Conservation (phyloP, 345 rosid species). For the Moricandia moricandioides region DNA sequence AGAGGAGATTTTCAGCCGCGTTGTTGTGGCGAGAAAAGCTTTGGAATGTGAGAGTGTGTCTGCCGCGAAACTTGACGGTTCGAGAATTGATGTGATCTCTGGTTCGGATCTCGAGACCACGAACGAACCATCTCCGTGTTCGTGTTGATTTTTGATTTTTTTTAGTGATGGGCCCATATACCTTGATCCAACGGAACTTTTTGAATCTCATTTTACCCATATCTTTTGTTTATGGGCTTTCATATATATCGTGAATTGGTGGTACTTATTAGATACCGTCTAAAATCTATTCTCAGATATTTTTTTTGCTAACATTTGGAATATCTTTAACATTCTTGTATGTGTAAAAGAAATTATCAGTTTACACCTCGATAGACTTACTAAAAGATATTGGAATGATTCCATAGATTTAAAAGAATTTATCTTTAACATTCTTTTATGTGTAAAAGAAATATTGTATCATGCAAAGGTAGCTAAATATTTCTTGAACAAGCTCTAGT, state of each 20-base stretch:
- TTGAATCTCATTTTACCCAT: neutral
- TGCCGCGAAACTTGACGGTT: conserved; percentile 44
- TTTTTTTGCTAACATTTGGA: neutral
- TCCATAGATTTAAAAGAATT: no score
- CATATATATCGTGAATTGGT: neutral
- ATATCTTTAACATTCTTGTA: no score
- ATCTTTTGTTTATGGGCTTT: conserved; percentile 5
- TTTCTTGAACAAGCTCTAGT: no score
- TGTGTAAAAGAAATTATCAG: no score
- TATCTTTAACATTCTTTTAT: no score
- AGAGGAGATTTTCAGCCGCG: conserved; percentile 50
- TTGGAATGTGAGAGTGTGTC: conserved; percentile 40
- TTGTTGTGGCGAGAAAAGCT: conserved; percentile 48
- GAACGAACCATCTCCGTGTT: conserved; percentile 53
- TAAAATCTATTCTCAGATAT: neutral
- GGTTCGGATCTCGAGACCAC: conserved; percentile 61
- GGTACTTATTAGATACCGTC: neutral
- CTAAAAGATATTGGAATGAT: no score
- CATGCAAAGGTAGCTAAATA: no score
- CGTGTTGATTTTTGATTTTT: conserved; percentile 42
- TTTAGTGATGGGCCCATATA: conserved; percentile 6
- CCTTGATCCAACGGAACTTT: neutral
- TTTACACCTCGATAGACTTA: no score
- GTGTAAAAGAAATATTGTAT: no score
- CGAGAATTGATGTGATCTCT: conserved; percentile 55